Conservation (phyloP, 495 filamentous ascomycete genomes). For the Darksidea phi region DNA sequence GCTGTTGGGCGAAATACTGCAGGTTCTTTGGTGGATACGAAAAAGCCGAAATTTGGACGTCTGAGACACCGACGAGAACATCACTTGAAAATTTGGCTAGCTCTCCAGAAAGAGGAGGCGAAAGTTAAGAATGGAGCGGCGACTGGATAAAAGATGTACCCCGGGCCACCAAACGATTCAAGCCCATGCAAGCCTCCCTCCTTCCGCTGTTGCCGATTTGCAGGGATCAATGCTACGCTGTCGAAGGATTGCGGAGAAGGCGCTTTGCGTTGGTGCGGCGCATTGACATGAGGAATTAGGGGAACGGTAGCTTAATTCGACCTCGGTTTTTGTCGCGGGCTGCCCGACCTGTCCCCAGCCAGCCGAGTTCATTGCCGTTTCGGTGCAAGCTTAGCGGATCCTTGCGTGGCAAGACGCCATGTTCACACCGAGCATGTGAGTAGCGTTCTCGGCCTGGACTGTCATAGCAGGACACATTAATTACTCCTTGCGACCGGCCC, state of each 20-base stretch:
- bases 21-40: constrained; percentile 28
- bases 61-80: constrained; percentile 12
- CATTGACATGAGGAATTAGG: constrained; percentile 19
- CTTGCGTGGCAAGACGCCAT: constrained; percentile 27
- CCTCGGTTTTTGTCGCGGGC: constrained; percentile 23
- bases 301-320: constrained; percentile 35
- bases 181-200: neutral
- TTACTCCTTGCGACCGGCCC: constrained; percentile 31
- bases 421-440: constrained; percentile 23
- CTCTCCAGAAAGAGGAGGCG: constrained; percentile 20
- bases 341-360: constrained; percentile 8
- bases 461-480: constrained; percentile 31
- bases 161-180: neutral
- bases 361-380: constrained; percentile 14
- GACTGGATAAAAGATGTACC: constrained; percentile 22
- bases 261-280: constrained; percentile 16
- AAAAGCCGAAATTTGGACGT: constrained; percentile 29
- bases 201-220: constrained; percentile 20
- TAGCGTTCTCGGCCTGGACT: constrained; percentile 28
- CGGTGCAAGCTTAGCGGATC: constrained; percentile 27
- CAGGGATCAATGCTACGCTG: constrained; percentile 30
- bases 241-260: constrained; percentile 30
- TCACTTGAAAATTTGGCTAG: neutral
- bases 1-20: constrained; percentile 12
- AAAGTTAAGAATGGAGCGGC: constrained; percentile 5